Evolutionary conservation across 2,329 filamentous ascomycete species (phyloP).

Genomic region (Rugonectria rugulosa): DNA sequence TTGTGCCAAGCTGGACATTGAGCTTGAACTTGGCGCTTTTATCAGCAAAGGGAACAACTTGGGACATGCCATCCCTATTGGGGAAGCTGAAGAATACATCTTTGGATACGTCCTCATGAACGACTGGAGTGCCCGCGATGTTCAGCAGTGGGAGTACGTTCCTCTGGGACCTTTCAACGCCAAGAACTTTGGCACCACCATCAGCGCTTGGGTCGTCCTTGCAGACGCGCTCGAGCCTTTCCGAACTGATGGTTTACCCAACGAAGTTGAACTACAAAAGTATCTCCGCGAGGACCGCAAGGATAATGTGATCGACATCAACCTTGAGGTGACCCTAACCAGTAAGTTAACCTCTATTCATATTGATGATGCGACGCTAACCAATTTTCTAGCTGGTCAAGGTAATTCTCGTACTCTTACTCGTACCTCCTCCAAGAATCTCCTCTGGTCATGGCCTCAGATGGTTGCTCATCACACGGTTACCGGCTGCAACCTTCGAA

Average conservation of each 20-base stretch:
- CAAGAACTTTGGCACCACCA: conserved; percentile 66
- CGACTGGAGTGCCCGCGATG: conserved; percentile 70
- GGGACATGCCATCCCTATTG: conserved; percentile 69
- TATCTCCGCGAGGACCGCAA: conserved; percentile 64
- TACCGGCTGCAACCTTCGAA: conserved; percentile 75
- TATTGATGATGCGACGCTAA: neutral
- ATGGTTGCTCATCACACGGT: conserved; percentile 85
- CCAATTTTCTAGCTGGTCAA: conserved; percentile 33
- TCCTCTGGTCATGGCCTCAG: conserved; percentile 83
- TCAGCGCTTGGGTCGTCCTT: conserved; percentile 70
- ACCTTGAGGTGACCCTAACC: conserved; percentile 47
- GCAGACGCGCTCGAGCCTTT: conserved; percentile 60
- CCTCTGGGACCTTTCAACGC: conserved; percentile 69
- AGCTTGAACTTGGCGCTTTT: conserved; percentile 80
- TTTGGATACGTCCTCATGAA: conserved; percentile 75
- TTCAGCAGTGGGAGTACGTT: conserved; percentile 67
- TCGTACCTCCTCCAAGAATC: conserved; percentile 45
- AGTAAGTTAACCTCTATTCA: conserved; percentile 38
- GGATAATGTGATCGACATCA: conserved; percentile 46
- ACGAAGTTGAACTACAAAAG: conserved; percentile 43
- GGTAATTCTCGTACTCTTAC: conserved; percentile 41
- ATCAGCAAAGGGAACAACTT: conserved; percentile 71
- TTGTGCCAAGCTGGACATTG: conserved; percentile 72
- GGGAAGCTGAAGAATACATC: conserved; percentile 71
- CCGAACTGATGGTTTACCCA: conserved; percentile 35